Conservation (phyloP, 129 eudicot genomes). For the Chrysanthemum seticuspe region DNA sequence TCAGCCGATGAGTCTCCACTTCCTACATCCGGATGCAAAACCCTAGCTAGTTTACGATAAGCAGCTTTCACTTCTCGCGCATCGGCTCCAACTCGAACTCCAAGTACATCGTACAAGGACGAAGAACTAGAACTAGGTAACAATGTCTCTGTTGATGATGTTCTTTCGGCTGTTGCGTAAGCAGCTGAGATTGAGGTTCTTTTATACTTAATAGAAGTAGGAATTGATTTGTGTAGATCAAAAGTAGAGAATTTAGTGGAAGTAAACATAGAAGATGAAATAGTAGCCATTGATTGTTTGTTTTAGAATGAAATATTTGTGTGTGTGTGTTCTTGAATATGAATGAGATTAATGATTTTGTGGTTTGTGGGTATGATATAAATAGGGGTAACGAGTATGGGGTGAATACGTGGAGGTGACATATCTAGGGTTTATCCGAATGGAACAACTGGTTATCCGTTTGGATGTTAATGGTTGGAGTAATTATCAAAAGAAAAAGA, state of each 20-base stretch:
- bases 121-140: conserved; percentile 10
- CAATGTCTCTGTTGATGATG: conserved; percentile 8
- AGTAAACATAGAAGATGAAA: conserved; percentile 14
- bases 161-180: conserved; percentile 34
- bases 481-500: too few relatives aligned
- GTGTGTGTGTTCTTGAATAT: too few relatives aligned
- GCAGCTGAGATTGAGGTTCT: conserved; percentile 34
- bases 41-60: conserved; percentile 63
- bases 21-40: conserved; percentile 64
- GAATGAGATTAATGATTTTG: too few relatives aligned
- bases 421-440: too few relatives aligned
- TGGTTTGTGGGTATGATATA: too few relatives aligned
- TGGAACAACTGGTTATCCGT: too few relatives aligned
- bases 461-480: too few relatives aligned
- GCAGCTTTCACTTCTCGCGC: conserved; percentile 67
- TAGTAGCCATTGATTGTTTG: background rate
- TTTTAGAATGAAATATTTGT: too few relatives aligned
- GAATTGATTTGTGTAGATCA: background rate
- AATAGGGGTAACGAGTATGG: too few relatives aligned
- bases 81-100: conserved; percentile 55
- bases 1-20: conserved; percentile 37
- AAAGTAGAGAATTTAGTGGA: conserved; percentile 6
- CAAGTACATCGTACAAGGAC: conserved; percentile 62
- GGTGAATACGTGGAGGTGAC: too few relatives aligned
- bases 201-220: conserved; percentile 11